Evolutionary conservation across 306 rosid genomes (phyloP).

Genomic region (Ziziphus jujuba): DNA sequence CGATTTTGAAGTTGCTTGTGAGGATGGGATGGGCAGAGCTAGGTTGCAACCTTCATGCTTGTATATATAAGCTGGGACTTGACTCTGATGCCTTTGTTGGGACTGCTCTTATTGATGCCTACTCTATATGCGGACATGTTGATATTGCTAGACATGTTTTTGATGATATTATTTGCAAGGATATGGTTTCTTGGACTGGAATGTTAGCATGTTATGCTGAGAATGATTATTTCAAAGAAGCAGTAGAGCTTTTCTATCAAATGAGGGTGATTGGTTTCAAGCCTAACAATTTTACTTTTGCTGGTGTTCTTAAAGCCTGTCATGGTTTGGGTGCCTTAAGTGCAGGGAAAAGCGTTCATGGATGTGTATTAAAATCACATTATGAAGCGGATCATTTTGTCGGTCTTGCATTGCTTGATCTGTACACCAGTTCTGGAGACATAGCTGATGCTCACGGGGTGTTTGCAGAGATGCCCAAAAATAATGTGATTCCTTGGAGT

Average conservation of each 20-base stretch:
- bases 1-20: constrained; percentile 36
- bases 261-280: constrained; percentile 45
- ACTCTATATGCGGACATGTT: constrained; percentile 17
- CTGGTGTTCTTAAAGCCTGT: constrained; percentile 27
- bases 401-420: constrained; percentile 47
- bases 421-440: constrained; percentile 38
- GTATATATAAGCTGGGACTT: constrained; percentile 40
- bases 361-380: constrained; percentile 35
- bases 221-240: constrained; percentile 43
- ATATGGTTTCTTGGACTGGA: constrained; percentile 61
- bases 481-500: constrained; percentile 49
- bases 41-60: constrained; percentile 39
- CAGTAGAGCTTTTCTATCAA: constrained; percentile 30
- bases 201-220: constrained; percentile 46
- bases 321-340: constrained; percentile 33
- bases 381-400: constrained; percentile 44
- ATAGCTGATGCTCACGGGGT: constrained; percentile 28
- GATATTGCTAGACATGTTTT: constrained; percentile 38
- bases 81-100: constrained; percentile 38
- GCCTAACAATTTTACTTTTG: constrained; percentile 52
- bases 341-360: constrained; percentile 43
- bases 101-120: constrained; percentile 54
- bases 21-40: constrained; percentile 41
- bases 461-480: constrained; percentile 42
- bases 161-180: constrained; percentile 37